These are phyloP conservation scores for Aspergillus tamarii DNA, from an alignment of 2,329 filamentous ascomycete genomes.

Conservation along the genomic window DNA sequence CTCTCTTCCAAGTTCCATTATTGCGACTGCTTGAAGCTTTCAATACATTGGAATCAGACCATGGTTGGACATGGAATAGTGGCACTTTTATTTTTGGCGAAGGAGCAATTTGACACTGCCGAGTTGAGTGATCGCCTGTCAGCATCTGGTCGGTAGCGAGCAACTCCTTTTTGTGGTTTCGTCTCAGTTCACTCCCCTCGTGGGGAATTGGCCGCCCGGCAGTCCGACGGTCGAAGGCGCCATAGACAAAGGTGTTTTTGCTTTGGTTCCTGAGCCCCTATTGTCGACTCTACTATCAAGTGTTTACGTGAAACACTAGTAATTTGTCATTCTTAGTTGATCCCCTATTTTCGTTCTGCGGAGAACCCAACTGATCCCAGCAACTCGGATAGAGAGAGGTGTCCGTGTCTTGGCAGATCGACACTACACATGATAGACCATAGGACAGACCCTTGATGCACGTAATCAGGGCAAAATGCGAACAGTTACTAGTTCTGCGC, in stretches of 20 bases:
- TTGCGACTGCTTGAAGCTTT: not conserved
- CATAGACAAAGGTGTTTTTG: not conserved
- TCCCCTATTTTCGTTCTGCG: conserved; percentile 8
- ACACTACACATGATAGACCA: not conserved
- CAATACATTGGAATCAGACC: not conserved
- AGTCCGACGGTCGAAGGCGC: not conserved
- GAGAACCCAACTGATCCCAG: conserved; percentile 1
- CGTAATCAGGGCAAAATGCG: not conserved
- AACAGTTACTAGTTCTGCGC: not conserved
- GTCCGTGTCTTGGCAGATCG: conserved; percentile 3
- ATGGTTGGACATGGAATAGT: not conserved
- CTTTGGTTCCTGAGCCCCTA: not conserved
- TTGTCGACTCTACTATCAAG: not conserved
- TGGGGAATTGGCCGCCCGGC: not conserved
- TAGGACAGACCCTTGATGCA: conserved; percentile 3
- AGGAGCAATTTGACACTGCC: conserved; percentile 1
- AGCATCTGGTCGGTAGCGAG: not conserved
- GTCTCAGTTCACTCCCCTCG: not conserved
- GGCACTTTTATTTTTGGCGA: not conserved
- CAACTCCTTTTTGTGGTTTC: not conserved
- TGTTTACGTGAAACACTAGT: conserved; percentile 5
- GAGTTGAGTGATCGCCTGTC: not conserved
- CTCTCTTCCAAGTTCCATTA: not conserved
- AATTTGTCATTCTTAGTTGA: conserved; percentile 9
- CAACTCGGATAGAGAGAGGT: conserved; percentile 3